Evolutionary conservation across 2,329 filamentous ascomycete species (phyloP), one percentile per base, ranked within the genome.

Genomic region (Calonectria hongkongensis): DNA sequence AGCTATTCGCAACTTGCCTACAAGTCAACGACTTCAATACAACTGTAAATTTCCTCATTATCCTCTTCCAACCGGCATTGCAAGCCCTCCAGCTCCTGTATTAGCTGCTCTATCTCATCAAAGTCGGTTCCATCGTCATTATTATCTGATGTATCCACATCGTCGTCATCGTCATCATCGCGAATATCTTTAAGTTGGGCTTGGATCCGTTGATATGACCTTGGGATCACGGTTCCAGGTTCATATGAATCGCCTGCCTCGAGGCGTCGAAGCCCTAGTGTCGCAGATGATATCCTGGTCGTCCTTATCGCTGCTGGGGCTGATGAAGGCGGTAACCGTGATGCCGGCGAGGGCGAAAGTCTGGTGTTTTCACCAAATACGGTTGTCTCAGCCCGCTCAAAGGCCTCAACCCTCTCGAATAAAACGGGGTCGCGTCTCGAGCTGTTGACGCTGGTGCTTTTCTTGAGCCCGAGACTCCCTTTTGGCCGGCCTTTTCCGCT

Each of bases 401-500:
- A 48, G 45, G 45, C 45, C n/a, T 47, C n/a, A 47, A 47, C n/a
- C 16, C 6, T 7, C 16, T 43, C 16, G 16, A 43, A 43, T n/a
- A 48, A 48, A 48, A 48, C 21, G 12, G 45, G 45, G 45, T 48
- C 21, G 4, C 12, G 12, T 12, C 12, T 3, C 21, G 12, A 48
- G 45, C 45, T 48, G 12, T 21, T 48, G 12, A 48, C n/a, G n/a
- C n/a, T n/a, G n/a, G n/a, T n/a, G n/a, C n/a, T n/a, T n/a, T n/a
- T n/a, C n/a, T n/a, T n/a, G n/a, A n/a, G n/a, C n/a, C n/a, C n/a
- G n/a, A n/a, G n/a, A n/a, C n/a, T n/a, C n/a, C n/a, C n/a, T n/a
- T 21, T 62, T 43, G 36, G 56, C 56, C 21, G 36, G 21, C n/a
- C 56, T 36, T 62, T 62, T 62, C n/a, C 36, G 12, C 41, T 21